Conservation (phyloP, 176 grass and related monocot species). For the Hordeum marinum region DNA sequence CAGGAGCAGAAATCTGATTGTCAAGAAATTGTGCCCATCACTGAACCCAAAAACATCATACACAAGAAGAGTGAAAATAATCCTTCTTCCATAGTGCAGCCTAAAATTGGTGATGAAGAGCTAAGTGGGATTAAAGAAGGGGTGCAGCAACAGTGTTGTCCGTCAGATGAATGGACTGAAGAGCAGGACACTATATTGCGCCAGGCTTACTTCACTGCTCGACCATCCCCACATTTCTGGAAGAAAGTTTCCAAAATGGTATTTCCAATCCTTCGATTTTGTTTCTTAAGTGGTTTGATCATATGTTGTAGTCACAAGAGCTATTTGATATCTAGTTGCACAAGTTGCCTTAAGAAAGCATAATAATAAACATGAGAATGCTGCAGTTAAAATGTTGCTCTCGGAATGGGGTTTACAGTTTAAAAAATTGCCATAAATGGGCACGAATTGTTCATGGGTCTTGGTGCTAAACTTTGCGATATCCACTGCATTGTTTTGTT, state of each 20-base stretch:
- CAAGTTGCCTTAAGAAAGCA: constrained; percentile 4
- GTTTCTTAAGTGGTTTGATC: background rate
- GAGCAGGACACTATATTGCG: constrained; percentile 62
- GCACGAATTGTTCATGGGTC: background rate
- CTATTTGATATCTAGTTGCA: background rate
- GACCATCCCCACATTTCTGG: constrained; percentile 94
- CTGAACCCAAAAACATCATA: background rate
- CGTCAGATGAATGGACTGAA: constrained; percentile 57
- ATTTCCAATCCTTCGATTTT: constrained; percentile 23
- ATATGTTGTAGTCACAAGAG: background rate
- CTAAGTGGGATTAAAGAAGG: constrained; percentile 29
- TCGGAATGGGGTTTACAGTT: background rate
- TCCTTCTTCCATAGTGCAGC: background rate
- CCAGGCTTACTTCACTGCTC: constrained; percentile 59
- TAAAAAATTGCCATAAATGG: background rate
- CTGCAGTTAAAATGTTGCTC: background rate
- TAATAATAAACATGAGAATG: background rate
- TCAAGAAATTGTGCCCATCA: constrained; percentile 6
- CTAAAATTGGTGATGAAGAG: constrained; percentile 18
- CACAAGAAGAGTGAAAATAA: constrained; percentile 6
- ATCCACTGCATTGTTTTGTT: background rate
- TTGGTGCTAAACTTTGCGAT: background rate
- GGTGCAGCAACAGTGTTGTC: constrained; percentile 15
- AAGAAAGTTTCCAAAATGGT: constrained; percentile 96
- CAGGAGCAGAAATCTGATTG: background rate